Base-by-base conservation (phyloP, 192 early-diverging fungal genomes). In the Chytriomyces sp. region DNA sequence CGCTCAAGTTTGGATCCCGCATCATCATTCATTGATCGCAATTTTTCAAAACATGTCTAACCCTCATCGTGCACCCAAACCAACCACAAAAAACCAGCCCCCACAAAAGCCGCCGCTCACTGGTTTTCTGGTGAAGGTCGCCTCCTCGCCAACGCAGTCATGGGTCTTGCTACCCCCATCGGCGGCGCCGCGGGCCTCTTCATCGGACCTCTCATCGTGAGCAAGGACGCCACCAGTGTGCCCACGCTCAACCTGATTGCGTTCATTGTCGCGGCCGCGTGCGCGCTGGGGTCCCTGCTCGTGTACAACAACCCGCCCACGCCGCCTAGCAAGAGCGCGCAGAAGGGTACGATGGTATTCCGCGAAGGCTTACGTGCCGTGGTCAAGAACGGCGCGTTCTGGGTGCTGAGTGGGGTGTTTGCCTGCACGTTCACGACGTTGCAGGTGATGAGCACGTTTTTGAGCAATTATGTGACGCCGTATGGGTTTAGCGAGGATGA, bases 401-500 rank as follows among this genome's bases (percentile, higher is more conserved):
- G 72, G 53, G 56, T 75, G 26, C 38, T 76, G n/a, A 52, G 49
- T 32, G 19, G 36, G 5, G 73, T 78, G 14, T 30, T 59, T 39
- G 39, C 53, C 8, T 14, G 14, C 2, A 25, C 57, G 17, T 36
- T 72, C 36, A 74, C 66, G 3, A 61, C 66, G 49, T 62, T 76
- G 33, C 44, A 63, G 14, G 37, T 55, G 14, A 76, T 59, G 22
- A 52, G 55, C 8, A 78, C 77, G 3, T 52, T 76, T 22, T 56
- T 72, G 22, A 52, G 39, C 26, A 60, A 74, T 17, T 78, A 75
- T 44, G 61, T 76, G 4, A 68, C 64, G 4, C 77, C 77, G 0
- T 73, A 72, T 40, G 77, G 77, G 40, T 78, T 72, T 52, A 62
- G 58, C 5, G 73, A 78, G 55, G 28, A 37, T 32, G 82, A 85